These are phyloP conservation scores for Fomitopsis pinicola DNA, from an alignment of 1,284 basidiomycete genomes.

Conservation along the genomic window DNA sequence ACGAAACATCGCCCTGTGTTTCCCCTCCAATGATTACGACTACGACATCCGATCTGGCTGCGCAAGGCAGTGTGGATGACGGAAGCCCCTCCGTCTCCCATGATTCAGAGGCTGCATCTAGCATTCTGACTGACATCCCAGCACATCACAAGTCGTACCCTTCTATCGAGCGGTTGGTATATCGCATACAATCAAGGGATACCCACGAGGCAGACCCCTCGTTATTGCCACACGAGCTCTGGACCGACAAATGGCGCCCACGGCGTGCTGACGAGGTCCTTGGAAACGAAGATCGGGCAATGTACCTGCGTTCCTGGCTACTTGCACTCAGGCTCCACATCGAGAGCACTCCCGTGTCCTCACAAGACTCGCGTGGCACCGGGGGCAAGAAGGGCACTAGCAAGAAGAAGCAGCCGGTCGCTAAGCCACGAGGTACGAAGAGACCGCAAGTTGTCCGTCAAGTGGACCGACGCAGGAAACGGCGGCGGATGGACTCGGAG, in stretches of 20 bases:
- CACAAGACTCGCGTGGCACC: slow-evolving; percentile 6
- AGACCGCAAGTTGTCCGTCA: slow-evolving; percentile 47
- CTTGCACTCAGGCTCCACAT: slow-evolving; percentile 61
- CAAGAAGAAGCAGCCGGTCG: slow-evolving; percentile 13
- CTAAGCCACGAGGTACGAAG: slow-evolving; percentile 35
- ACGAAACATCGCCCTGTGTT: background rate
- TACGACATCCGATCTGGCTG: background rate
- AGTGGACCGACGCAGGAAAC: slow-evolving; percentile 42
- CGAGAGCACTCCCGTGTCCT: slow-evolving; percentile 18
- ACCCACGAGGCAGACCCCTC: background rate
- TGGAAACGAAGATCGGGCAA: slow-evolving; percentile 73
- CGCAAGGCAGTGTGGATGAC: background rate
- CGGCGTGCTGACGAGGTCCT: slow-evolving; percentile 70
- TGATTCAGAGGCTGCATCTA: background rate
- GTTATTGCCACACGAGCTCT: slow-evolving; percentile 41
- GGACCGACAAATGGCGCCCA: slow-evolving; percentile 81
- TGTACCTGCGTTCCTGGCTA: slow-evolving; percentile 84
- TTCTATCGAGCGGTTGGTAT: slow-evolving; percentile 46
- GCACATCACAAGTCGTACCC: slow-evolving; percentile 33
- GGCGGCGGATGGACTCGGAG: slow-evolving; percentile 47
- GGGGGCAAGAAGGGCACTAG: slow-evolving; percentile 10
- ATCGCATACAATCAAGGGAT: slow-evolving; percentile 11
- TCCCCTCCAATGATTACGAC: background rate
- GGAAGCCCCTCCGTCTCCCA: background rate
- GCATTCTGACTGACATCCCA: slow-evolving; percentile 19